Evolutionary conservation across 768 basidiomycete genomes (phyloP).

Genomic region (Lactarius indigo): DNA sequence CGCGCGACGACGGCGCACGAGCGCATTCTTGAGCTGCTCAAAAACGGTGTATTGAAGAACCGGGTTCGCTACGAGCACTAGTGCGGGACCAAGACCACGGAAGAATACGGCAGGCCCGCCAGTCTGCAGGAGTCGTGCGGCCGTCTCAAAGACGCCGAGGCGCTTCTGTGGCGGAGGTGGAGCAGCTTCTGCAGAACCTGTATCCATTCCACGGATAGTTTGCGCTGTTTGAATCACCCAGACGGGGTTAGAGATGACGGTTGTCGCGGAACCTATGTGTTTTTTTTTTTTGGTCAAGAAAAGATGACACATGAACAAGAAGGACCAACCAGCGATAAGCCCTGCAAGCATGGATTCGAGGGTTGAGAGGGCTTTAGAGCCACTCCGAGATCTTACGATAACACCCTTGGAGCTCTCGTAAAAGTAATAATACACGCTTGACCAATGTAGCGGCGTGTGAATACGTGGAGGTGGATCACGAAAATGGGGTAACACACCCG

Average conservation of each 20-base stretch:
- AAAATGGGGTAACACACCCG: slow-evolving; percentile 46
- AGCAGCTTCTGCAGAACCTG: slow-evolving; percentile 2
- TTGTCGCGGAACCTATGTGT: slow-evolving; percentile 74
- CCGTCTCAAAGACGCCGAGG: slow-evolving; percentile 62
- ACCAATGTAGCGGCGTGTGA: not conserved
- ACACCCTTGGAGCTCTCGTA: slow-evolving; percentile 67
- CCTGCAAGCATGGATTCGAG: slow-evolving; percentile 89
- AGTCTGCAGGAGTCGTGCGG: slow-evolving; percentile 63
- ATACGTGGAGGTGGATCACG: not conserved
- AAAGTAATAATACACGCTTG: slow-evolving; percentile 90
- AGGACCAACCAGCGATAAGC: slow-evolving; percentile 69
- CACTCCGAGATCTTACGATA: slow-evolving; percentile 51
- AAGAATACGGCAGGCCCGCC: slow-evolving; percentile 83
- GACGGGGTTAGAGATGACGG: slow-evolving; percentile 87
- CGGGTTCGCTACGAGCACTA: slow-evolving; percentile 91
- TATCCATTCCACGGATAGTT: slow-evolving; percentile 57
- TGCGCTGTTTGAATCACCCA: slow-evolving; percentile 97
- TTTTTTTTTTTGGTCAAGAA: slow-evolving; percentile 4
- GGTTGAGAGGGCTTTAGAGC: slow-evolving; percentile 71
- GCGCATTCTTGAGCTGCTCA: slow-evolving; percentile 87
- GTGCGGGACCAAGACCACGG: slow-evolving; percentile 91
- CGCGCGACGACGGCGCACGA: slow-evolving; percentile 60
- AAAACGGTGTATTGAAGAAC: slow-evolving; percentile 94
- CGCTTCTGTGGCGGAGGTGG: slow-evolving; percentile 40
- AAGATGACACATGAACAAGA: not conserved